Evolutionary conservation across 192 early-diverging fungal genomes (phyloP).

Genomic region (Linnemannia schmuckeri): DNA sequence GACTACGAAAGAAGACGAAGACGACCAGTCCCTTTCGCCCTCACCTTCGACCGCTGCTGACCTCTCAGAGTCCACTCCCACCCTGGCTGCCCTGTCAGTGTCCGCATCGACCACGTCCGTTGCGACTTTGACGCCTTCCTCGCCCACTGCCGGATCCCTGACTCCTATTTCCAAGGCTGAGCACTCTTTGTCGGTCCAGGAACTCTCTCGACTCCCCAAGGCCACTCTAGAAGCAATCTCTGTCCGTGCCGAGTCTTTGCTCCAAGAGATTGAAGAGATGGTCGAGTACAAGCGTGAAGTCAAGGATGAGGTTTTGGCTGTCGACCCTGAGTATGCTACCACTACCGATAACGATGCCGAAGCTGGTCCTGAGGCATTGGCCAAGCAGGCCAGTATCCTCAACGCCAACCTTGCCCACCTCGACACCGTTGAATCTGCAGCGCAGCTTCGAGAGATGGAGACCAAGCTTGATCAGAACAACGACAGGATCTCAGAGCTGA

Average conservation of each 20-base stretch:
- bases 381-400: not conserved
- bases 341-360: not conserved
- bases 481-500: slow-evolving; percentile 16
- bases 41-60: not conserved
- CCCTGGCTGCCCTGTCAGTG: not conserved
- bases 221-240: slow-evolving; percentile 2
- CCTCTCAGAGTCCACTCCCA: not conserved
- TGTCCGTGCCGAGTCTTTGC: not conserved
- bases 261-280: slow-evolving; percentile 29
- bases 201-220: slow-evolving; percentile 11
- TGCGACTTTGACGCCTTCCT: slow-evolving; percentile 8
- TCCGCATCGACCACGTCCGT: not conserved
- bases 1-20: not conserved
- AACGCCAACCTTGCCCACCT: not conserved
- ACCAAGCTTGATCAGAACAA: slow-evolving; percentile 11
- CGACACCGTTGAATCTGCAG: not conserved
- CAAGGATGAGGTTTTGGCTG: slow-evolving; percentile 8
- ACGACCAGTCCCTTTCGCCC: not conserved
- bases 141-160: not conserved
- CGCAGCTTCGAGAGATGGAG: slow-evolving; percentile 14
- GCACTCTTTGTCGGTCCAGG: not conserved
- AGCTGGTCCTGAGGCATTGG: not conserved
- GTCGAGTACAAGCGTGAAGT: slow-evolving; percentile 22
- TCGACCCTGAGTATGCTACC: not conserved
- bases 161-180: not conserved